Conservation (phyloP, 148 eudicot species). For the Vaccinium vitisidaea region DNA sequence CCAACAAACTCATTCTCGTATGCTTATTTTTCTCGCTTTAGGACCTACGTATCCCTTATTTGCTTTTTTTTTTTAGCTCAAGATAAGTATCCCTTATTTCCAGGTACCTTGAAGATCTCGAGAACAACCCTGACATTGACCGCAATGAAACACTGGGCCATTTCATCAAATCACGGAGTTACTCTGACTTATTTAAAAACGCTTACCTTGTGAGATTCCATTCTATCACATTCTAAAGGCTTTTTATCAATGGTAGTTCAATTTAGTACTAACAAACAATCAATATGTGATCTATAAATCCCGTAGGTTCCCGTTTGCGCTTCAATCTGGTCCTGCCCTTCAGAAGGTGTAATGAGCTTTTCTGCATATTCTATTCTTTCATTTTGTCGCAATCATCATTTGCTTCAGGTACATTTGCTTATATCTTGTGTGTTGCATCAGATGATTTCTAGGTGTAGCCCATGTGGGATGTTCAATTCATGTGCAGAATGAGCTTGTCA, state of each 20-base stretch:
- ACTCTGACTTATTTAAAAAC: slow-evolving; percentile 83
- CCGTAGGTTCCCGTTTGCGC: slow-evolving; percentile 83
- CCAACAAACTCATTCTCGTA: neutral
- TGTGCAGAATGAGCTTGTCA: slow-evolving; percentile 1
- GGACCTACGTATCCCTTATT: neutral
- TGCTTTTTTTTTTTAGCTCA: neutral
- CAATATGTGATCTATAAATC: neutral
- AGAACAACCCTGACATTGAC: slow-evolving; percentile 66
- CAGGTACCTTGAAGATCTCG: slow-evolving; percentile 85
- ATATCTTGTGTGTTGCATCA: neutral
- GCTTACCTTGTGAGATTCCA: slow-evolving; percentile 78
- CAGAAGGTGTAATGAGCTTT: slow-evolving; percentile 76
- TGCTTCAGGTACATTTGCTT: slow-evolving; percentile 68
- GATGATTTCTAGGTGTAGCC: neutral
- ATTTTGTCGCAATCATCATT: slow-evolving; percentile 90
- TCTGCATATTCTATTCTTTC: slow-evolving; percentile 82
- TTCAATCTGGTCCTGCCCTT: slow-evolving; percentile 92
- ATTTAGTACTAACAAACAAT: neutral
- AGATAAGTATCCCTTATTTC: neutral
- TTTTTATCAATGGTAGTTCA: neutral
- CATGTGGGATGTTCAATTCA: slow-evolving; percentile 1
- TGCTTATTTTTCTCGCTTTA: neutral
- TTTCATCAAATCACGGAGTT: slow-evolving; percentile 66
- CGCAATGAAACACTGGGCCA: slow-evolving; percentile 71
- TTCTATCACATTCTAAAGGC: neutral